phyloP scores from a whole-genome alignment of 352 stramenopile species.

The Globisporangium echinulatum region DNA sequence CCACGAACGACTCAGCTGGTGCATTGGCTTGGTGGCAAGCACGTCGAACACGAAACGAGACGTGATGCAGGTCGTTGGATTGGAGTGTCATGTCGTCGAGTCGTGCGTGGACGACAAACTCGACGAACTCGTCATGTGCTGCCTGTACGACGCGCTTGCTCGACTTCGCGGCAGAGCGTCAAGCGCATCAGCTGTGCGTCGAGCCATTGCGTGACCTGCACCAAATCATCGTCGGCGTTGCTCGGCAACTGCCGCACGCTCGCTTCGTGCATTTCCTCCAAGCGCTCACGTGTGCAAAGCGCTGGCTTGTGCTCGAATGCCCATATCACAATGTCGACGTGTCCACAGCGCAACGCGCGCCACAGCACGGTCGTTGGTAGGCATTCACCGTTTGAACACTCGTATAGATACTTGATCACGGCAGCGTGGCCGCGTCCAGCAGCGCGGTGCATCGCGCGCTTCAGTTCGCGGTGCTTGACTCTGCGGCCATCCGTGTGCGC shows the following conservation, averaged over 20 bases:
- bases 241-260: background rate
- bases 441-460: constrained; percentile 2
- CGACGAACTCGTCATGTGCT: constrained; percentile 46
- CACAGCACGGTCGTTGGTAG: background rate
- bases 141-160: too few relatives aligned
- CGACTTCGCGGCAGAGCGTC: too few relatives aligned
- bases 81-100: constrained; percentile 23
- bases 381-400: background rate
- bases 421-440: background rate
- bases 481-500: background rate
- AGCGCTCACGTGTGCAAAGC: background rate
- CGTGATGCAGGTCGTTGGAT: constrained; percentile 64
- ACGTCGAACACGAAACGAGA: constrained; percentile 43
- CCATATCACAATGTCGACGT: constrained; percentile 3
- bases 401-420: background rate
- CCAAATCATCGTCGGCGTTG: too few relatives aligned
- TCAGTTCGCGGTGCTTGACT: constrained; percentile 2
- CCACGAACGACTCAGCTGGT: constrained; percentile 15
- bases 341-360: constrained; percentile 4
- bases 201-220: background rate
- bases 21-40: background rate
- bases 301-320: background rate
- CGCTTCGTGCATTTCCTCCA: background rate
- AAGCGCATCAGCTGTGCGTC: too few relatives aligned
- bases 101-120: constrained; percentile 38